Conservation (phyloP, 345 rosid species). For the Citrus glauca region DNA sequence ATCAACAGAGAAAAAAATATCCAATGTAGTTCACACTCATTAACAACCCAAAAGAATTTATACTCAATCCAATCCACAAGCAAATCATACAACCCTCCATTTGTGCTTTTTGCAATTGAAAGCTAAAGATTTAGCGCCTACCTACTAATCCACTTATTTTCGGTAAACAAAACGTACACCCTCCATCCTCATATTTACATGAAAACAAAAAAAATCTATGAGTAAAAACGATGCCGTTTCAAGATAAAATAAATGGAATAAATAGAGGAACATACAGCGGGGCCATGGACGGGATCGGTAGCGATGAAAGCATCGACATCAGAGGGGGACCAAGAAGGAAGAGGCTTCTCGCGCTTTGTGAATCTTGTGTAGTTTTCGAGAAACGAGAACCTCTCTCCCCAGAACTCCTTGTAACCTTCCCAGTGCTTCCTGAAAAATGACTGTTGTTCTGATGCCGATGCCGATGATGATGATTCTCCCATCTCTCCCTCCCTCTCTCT, state of each 20-base stretch:
- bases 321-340: constrained; percentile 76
- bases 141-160: neutral
- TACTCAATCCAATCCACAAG: neutral
- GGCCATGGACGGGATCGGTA: constrained; percentile 81
- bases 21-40: neutral
- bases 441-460: neutral
- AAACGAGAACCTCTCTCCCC: constrained; percentile 55
- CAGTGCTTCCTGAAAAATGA: constrained; percentile 49
- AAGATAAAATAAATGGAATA: neutral
- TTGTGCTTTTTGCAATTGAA: no score
- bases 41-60: neutral
- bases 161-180: no score
- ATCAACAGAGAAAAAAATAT: neutral
- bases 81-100: no score
- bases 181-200: neutral
- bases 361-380: constrained; percentile 57
- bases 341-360: constrained; percentile 51
- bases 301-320: constrained; percentile 83
- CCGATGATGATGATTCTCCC: constrained; percentile 28
- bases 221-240: neutral
- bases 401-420: constrained; percentile 62
- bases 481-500: constrained; percentile 5
- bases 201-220: neutral
- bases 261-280: constrained; percentile 41
- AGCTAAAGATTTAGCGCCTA: neutral